A percentile compares a stretch with the other conserved stretches of the same genome.
Conservation (phyloP, 208 protist genomes). For the Entamoeba histolytica region DNA sequence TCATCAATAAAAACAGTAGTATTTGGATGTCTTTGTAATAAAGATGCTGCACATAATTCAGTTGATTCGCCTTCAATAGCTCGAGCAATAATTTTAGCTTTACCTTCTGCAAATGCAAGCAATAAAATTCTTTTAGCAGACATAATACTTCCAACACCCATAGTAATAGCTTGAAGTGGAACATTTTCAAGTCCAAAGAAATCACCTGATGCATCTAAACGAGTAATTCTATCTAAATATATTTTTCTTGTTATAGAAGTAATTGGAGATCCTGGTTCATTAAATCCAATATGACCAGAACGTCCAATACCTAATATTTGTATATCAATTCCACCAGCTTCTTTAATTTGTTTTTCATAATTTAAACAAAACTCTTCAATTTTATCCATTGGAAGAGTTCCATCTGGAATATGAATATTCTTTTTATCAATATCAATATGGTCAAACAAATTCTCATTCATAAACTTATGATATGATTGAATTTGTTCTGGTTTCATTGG, state of each 20-base stretch:
- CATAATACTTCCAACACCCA: constrained; percentile 32
- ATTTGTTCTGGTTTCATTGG: neutral
- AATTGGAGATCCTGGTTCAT: constrained; percentile 26
- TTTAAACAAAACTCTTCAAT: constrained; percentile 17
- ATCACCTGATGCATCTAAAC: constrained; percentile 29
- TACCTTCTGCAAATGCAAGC: constrained; percentile 36
- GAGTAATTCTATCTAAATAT: constrained; percentile 34
- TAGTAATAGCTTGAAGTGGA: constrained; percentile 22
- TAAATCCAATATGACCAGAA: constrained; percentile 32
- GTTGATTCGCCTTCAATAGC: neutral
- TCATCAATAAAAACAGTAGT: neutral
- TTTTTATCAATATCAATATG: constrained; percentile 28
- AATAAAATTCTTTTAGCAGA: constrained; percentile 26
- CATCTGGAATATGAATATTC: constrained; percentile 33
- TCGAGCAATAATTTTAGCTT: neutral
- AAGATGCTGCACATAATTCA: neutral
- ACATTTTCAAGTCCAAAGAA: constrained; percentile 39
- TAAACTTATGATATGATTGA: constrained; percentile 19
- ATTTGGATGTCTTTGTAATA: neutral
- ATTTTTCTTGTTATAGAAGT: constrained; percentile 27
- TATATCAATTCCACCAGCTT: constrained; percentile 37
- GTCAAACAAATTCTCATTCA: constrained; percentile 31
- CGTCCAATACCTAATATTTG: constrained; percentile 27
- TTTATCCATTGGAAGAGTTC: neutral
- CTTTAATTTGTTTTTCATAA: constrained; percentile 17